Conservation (phyloP, 371 early-diverging fungal species). For the Synchytrium microbalum region DNA sequence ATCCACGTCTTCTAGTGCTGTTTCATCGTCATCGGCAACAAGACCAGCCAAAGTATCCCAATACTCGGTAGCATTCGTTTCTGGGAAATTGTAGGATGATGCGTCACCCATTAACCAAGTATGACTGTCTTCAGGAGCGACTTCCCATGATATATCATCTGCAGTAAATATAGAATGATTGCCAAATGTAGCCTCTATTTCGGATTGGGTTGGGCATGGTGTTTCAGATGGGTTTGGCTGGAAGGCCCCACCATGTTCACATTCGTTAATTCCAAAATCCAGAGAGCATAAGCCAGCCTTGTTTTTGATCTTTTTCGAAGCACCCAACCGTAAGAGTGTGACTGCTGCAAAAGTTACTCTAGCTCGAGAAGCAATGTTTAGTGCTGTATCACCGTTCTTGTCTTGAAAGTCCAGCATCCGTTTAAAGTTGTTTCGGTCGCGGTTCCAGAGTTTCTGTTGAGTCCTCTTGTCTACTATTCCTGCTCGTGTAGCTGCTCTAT, state of each 20-base stretch:
- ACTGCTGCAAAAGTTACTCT: not conserved
- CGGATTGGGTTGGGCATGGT: not conserved
- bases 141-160: not conserved
- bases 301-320: not conserved
- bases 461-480: slow-evolving; percentile 67
- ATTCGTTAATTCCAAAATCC: not conserved
- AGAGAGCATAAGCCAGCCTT: not conserved
- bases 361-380: slow-evolving; percentile 57
- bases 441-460: not conserved
- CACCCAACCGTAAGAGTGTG: not conserved
- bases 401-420: slow-evolving; percentile 34
- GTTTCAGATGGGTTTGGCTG: not conserved
- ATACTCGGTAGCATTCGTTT: not conserved
- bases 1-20: slow-evolving; percentile 50
- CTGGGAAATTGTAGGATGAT: not conserved
- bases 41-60: not conserved
- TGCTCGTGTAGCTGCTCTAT: too few species aligned
- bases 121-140: not conserved
- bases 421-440: not conserved
- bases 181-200: not conserved
- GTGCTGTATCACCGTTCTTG: slow-evolving; percentile 77
- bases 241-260: not conserved
- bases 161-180: not conserved
- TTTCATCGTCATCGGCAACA: not conserved
- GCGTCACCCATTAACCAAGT: not conserved